Conservation (phyloP, 208 protist species). For the Trypanosoma platydactyli region DNA sequence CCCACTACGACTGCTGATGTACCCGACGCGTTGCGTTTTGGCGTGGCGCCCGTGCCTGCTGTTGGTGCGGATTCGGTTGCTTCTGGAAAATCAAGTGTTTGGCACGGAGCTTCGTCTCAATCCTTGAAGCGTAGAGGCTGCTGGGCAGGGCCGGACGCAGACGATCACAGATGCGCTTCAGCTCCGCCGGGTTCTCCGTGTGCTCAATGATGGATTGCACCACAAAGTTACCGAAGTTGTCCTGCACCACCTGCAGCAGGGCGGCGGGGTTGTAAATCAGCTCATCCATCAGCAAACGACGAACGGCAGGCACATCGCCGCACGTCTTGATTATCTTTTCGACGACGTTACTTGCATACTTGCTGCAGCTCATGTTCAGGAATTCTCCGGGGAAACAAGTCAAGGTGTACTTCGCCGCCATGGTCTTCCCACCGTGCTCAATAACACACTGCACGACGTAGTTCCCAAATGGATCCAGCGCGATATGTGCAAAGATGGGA, state of each 20-base stretch:
- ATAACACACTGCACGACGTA: constrained; percentile 90
- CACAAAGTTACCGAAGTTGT: constrained; percentile 88
- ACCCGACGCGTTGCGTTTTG: constrained; percentile 16
- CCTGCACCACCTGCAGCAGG: constrained; percentile 69
- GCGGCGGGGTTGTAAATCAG: constrained; percentile 80
- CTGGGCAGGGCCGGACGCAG: constrained; percentile 52
- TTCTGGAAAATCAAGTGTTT: constrained; percentile 25
- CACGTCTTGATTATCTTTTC: constrained; percentile 75
- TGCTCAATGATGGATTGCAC: constrained; percentile 74
- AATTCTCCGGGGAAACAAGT: constrained; percentile 56
- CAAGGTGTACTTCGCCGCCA: constrained; percentile 63
- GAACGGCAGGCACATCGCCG: constrained; percentile 60
- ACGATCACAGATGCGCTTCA: constrained; percentile 69
- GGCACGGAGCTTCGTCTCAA: constrained; percentile 65
- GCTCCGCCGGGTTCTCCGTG: constrained; percentile 45
- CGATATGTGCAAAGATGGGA: constrained; percentile 64
- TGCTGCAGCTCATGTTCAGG: constrained; percentile 78
- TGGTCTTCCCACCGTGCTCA: constrained; percentile 59
- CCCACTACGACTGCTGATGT: constrained; percentile 20
- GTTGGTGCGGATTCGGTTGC: constrained; percentile 9
- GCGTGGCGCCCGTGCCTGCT: constrained; percentile 3
- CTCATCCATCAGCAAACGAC: constrained; percentile 73
- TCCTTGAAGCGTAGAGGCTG: constrained; percentile 59
- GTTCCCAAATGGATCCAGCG: constrained; percentile 84
- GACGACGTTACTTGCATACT: constrained; percentile 86